Evolutionary conservation across 2,329 filamentous ascomycete species (phyloP).

Genomic region (Exserohilum rostratum): DNA sequence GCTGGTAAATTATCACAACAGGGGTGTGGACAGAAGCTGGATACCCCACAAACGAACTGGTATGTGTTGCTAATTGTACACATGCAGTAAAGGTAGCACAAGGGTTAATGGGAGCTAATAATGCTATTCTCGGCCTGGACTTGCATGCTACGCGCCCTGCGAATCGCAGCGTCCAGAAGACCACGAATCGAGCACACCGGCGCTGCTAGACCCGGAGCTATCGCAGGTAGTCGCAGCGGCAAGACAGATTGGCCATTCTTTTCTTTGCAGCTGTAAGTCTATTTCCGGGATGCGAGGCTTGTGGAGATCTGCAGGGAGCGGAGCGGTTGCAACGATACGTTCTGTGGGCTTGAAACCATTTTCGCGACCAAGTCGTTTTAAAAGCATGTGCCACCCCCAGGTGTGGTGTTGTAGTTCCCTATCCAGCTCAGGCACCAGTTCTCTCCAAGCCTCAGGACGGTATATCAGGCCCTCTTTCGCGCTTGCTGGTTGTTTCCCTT

Average conservation of each 20-base stretch:
- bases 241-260: slow-evolving; percentile 27
- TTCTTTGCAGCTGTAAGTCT: slow-evolving; percentile 14
- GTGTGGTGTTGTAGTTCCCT: slow-evolving; percentile 13
- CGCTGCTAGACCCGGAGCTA: slow-evolving; percentile 11
- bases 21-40: background rate
- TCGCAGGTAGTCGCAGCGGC: slow-evolving; percentile 21
- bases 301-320: slow-evolving; percentile 3
- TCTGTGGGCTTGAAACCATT: slow-evolving; percentile 35
- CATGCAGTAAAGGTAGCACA: slow-evolving; percentile 15
- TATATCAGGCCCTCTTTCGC: slow-evolving; percentile 20
- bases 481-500: slow-evolving; percentile 12
- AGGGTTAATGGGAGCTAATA: slow-evolving; percentile 15
- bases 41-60: slow-evolving; percentile 6
- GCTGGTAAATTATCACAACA: slow-evolving; percentile 5
- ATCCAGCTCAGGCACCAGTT: slow-evolving; percentile 23
- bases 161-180: slow-evolving; percentile 10
- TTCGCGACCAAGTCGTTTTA: slow-evolving; percentile 41
- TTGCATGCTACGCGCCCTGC: slow-evolving; percentile 39
- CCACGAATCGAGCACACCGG: slow-evolving; percentile 12
- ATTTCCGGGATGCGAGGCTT: slow-evolving; percentile 8
- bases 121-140: slow-evolving; percentile 21
- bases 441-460: slow-evolving; percentile 6
- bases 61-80: slow-evolving; percentile 17
- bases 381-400: slow-evolving; percentile 35
- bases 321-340: slow-evolving; percentile 15